Percentiles rank a stretch among this genome's conserved stretches.
Conservation (phyloP, 345 rosid genomes). For the Jatropha curcas region DNA sequence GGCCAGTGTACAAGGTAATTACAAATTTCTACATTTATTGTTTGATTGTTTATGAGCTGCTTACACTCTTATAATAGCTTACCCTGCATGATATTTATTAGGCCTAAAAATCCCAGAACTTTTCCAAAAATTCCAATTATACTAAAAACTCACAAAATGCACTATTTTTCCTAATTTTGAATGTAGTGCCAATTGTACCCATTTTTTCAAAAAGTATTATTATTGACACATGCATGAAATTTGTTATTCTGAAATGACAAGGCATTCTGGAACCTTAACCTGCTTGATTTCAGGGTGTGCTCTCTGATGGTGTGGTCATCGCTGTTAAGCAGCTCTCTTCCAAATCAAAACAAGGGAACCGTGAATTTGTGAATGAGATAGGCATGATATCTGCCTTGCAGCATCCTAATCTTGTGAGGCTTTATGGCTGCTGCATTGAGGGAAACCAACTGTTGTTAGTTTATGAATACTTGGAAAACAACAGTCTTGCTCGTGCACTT, state of each 20-base stretch:
- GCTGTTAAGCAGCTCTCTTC: too few species aligned
- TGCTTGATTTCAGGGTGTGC: conserved; percentile 47
- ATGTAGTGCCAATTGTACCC: too few species aligned
- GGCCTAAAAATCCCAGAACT: too few species aligned
- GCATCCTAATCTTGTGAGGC: conserved; percentile 66
- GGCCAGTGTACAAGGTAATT: conserved; percentile 87
- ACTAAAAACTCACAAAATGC: too few species aligned
- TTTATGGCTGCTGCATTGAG: conserved; percentile 61
- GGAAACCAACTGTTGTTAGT: conserved; percentile 63
- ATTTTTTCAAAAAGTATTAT: too few species aligned
- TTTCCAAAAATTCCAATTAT: too few species aligned
- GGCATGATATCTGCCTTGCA: conserved; percentile 77
- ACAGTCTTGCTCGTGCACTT: conserved; percentile 56
- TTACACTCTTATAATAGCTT: too few species aligned
- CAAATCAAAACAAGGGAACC: conserved; percentile 70
- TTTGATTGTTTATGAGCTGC: neutral
- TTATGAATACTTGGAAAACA: conserved; percentile 68
- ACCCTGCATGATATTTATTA: too few species aligned
- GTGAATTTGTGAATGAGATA: conserved; percentile 65
- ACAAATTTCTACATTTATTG: neutral
- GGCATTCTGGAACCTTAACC: conserved; percentile 7
- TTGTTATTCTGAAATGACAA: neutral
- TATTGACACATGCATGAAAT: neutral
- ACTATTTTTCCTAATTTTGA: too few species aligned
- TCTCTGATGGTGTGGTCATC: conserved; percentile 51